A percentile compares a stretch with the other conserved stretches of the same genome.
These are phyloP conservation scores for Austroboletus niveus DNA, from an alignment of 1,284 basidiomycete species.

Conservation along the genomic window DNA sequence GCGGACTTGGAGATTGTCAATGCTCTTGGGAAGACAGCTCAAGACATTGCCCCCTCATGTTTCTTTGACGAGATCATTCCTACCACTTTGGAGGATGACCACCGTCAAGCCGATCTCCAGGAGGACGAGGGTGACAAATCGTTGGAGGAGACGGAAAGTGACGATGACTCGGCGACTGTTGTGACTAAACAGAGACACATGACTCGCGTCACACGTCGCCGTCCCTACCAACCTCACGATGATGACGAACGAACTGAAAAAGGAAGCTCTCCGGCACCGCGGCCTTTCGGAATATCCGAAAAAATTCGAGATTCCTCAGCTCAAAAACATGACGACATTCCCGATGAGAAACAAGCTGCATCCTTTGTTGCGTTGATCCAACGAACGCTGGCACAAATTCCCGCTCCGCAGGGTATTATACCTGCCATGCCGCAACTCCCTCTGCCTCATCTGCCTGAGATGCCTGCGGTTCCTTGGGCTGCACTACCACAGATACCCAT, in stretches of 20 bases:
- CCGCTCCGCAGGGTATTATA: constrained; percentile 54
- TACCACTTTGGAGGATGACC: constrained; percentile 35
- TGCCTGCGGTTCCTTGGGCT: constrained; percentile 62
- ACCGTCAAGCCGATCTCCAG: constrained; percentile 24
- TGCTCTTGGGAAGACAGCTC: constrained; percentile 73
- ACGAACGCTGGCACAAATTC: constrained; percentile 69
- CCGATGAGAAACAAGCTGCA: constrained; percentile 65
- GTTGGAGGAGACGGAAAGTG: constrained; percentile 69
- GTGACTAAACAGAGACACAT: constrained; percentile 30
- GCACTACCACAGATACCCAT: constrained; percentile 69
- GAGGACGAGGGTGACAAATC: constrained; percentile 59
- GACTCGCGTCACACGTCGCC: constrained; percentile 34
- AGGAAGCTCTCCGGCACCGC: constrained; percentile 11
- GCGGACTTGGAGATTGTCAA: constrained; percentile 80
- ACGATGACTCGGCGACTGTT: constrained; percentile 46
- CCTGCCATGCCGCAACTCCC: constrained; percentile 59
- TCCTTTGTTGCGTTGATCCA: constrained; percentile 73
- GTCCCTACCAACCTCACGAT: constrained; percentile 31
- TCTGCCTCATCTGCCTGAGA: constrained; percentile 50
- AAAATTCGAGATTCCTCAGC: constrained; percentile 23
- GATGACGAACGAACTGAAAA: constrained; percentile 21
- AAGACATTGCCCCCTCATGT: constrained; percentile 69
- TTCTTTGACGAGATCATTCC: constrained; percentile 48
- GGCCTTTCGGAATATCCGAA: constrained; percentile 15
- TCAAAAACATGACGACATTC: constrained; percentile 21